Percentiles rank a stretch among this genome's conserved stretches.
These are phyloP conservation scores for Mortierella antarctica DNA, from an alignment of 192 early-diverging fungal genomes.

Conservation along the genomic window DNA sequence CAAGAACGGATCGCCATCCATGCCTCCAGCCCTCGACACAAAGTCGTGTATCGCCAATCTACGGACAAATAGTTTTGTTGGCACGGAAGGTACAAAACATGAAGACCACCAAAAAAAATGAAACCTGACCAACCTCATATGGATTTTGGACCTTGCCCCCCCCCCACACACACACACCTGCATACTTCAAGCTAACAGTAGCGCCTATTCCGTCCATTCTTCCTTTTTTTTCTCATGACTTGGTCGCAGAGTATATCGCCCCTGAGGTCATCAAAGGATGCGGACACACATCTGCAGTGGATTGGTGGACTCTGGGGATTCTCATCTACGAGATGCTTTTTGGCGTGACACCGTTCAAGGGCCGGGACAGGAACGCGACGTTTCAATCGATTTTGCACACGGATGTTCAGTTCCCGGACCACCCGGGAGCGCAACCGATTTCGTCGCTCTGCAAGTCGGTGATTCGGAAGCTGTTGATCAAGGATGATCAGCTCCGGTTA, in stretches of 20 bases:
- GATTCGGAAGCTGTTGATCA: conserved; percentile 86
- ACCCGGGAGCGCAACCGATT: conserved; percentile 37
- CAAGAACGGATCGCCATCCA: conserved; percentile 66
- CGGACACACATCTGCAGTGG: conserved; percentile 95
- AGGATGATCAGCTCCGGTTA: conserved; percentile 91
- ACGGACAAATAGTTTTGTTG: conserved; percentile 98
- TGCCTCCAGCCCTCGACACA: conserved; percentile 87
- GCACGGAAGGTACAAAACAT: conserved; percentile 80
- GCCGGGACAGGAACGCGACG: conserved; percentile 88
- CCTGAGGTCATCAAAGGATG: conserved; percentile 89
- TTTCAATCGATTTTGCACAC: conserved; percentile 91
- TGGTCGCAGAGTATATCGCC: conserved; percentile 40
- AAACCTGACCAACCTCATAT: neutral
- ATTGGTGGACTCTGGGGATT: conserved; percentile 99
- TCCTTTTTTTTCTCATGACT: neutral
- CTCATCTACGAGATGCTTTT: conserved; percentile 99
- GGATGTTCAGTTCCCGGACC: conserved; percentile 83
- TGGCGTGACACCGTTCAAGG: conserved; percentile 98
- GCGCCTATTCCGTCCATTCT: neutral
- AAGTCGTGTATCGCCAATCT: conserved; percentile 86
- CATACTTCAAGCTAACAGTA: no score
- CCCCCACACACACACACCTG: no score
- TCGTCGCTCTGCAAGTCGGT: conserved; percentile 74
- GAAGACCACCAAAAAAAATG: neutral
- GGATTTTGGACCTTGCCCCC: neutral